Evolutionary conservation across 2,329 filamentous ascomycete species (phyloP), one percentile per base, ranked within the genome.

Genomic region (Penicillium sp.): DNA sequence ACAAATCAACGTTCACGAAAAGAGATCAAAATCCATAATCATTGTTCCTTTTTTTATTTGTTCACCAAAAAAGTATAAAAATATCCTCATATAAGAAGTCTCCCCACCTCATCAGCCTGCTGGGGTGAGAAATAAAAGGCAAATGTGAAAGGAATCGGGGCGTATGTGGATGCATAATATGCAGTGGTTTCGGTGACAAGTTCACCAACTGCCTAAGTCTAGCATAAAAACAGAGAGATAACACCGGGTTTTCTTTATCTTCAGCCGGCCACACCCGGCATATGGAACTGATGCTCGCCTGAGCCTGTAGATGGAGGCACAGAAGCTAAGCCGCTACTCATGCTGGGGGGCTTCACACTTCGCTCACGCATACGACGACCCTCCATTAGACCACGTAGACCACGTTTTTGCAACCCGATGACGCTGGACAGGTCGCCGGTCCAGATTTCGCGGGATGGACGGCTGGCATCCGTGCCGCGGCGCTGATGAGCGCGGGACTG

Each of bases 371-470:
- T 87, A 58, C 93, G 83, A 45, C 93, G 81, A 3, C 93, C 93
- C 74, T 98, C 95, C 95, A 99, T 98, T 64, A 99, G 75, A 0
- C 95, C 95, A 57, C 93, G 83, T 35, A 99, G 75, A 0, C 95
- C 95, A 53, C 95, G 84, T 79, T 99, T 99, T 79, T 99, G 95
- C 62, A 99, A 73, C 0, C 95, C 95, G 64, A 99, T 96, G 3
- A 98, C 93, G 48, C 91, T 91, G 77, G 77, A 96, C 85, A 56
- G 89, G 87, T 68, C 84, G 79, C 78, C 79, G 2, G 77, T 82
- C 93, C 95, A 99, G 0, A 93, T 80, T 63, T 92, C 89, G 14
- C 84, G 77, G 14, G 80, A 75, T 3, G 66, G 62, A 61, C 67
- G 61, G 52, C 59, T 67, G 14, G 67, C 67, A 45, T 73, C 68